Percentiles rank a stretch among this genome's conserved stretches.
These are phyloP conservation scores for Drechslerella stenobrocha DNA, from an alignment of 2,329 filamentous ascomycete genomes.

Conservation along the genomic window DNA sequence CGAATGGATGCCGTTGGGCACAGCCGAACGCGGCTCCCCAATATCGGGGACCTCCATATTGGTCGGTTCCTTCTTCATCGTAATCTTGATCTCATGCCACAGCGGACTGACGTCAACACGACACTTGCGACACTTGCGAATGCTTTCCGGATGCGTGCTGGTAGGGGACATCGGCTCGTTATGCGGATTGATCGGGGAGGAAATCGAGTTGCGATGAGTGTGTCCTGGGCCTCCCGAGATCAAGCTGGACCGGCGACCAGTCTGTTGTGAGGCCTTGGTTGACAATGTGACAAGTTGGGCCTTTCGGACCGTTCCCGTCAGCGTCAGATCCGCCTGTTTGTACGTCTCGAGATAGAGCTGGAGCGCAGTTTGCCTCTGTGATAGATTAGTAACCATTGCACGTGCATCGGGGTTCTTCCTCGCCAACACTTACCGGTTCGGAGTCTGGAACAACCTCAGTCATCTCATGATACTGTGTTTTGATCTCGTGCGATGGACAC, in stretches of 20 bases:
- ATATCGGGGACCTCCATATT: constrained; percentile 30
- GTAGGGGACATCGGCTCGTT: constrained; percentile 40
- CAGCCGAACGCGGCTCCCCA: constrained; percentile 24
- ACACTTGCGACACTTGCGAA: constrained; percentile 53
- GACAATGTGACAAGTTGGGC: constrained; percentile 74
- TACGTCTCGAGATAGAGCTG: constrained; percentile 86
- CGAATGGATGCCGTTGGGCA: constrained; percentile 32
- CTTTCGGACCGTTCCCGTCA: constrained; percentile 91
- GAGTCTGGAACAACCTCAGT: constrained; percentile 71
- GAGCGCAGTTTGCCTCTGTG: constrained; percentile 67
- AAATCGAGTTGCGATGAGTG: constrained; percentile 52
- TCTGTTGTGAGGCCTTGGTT: constrained; percentile 61
- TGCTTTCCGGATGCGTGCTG: constrained; percentile 53
- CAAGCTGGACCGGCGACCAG: constrained; percentile 53
- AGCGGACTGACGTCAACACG: constrained; percentile 51
- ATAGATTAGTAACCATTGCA: constrained; percentile 12
- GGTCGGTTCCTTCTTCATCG: constrained; percentile 46
- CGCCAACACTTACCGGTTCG: constrained; percentile 55
- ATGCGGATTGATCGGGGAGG: constrained; percentile 34
- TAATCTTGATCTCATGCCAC: constrained; percentile 51
- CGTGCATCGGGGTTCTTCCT: neutral
- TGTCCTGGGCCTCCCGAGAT: constrained; percentile 51
- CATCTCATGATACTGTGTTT: constrained; percentile 75
- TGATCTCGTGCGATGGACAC: constrained; percentile 85
- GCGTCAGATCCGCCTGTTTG: constrained; percentile 87